Evolutionary conservation across 331 rosid species (phyloP).

Genomic region (Quercus tomentella): DNA sequence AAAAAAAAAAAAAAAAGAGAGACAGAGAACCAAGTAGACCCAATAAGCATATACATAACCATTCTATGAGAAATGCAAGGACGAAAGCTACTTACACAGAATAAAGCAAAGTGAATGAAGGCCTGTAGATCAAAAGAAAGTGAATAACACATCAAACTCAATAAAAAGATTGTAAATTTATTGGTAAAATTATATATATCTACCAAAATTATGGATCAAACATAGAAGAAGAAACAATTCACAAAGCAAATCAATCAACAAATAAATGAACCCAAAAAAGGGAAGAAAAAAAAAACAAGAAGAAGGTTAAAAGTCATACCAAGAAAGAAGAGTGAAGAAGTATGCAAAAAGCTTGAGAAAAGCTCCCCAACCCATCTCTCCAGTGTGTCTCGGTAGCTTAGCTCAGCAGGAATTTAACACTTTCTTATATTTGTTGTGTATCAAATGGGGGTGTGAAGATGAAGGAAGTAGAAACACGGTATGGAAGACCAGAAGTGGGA

Average conservation of each 20-base stretch:
- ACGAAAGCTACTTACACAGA: conserved; percentile 40
- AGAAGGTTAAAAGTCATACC: conserved; percentile 27
- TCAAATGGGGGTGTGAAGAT: too few relatives aligned
- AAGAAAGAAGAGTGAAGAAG: conserved; percentile 34
- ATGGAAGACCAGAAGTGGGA: too few relatives aligned
- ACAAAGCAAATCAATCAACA: neutral
- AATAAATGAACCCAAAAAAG: neutral
- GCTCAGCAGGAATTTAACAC: neutral
- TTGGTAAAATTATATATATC: neutral
- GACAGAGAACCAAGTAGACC: neutral
- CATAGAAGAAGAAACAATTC: neutral
- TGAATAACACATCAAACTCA: neutral
- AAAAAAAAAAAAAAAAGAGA: neutral
- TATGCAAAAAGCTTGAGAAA: conserved; percentile 21
- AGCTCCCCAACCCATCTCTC: conserved; percentile 34
- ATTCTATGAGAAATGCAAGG: neutral
- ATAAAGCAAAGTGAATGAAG: conserved; percentile 47
- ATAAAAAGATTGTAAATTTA: neutral
- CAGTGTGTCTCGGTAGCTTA: neutral
- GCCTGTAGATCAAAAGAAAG: conserved; percentile 37
- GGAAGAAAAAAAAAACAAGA: neutral
- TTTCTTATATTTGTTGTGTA: too few relatives aligned
- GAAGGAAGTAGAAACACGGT: too few relatives aligned
- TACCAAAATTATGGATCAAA: neutral
- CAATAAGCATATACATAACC: neutral